phyloP scores from a whole-genome alignment of 176 grass and related monocot genomes.

The Carex kokanica region DNA sequence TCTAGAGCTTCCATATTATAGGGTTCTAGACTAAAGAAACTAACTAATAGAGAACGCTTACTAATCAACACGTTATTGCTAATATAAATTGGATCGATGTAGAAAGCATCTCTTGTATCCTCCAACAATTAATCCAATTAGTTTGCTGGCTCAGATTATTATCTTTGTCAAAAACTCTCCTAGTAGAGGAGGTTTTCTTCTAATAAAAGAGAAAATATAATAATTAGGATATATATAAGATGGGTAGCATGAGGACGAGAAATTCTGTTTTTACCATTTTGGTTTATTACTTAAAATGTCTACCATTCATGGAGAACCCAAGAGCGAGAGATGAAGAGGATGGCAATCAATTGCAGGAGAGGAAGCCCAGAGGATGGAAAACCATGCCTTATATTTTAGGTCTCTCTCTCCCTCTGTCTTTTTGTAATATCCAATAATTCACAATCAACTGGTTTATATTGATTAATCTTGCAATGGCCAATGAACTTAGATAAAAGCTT shows the following conservation, averaged over 20 bases:
- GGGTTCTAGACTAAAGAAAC: too few relatives aligned
- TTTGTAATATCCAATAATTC: too few relatives aligned
- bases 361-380: slow-evolving; percentile 28
- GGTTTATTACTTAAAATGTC: background rate
- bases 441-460: too few relatives aligned
- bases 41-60: too few relatives aligned
- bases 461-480: background rate
- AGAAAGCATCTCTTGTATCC: too few relatives aligned
- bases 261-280: background rate
- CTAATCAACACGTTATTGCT: too few relatives aligned
- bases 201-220: background rate
- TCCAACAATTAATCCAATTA: too few relatives aligned
- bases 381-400: slow-evolving; percentile 21
- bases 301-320: slow-evolving; percentile 17
- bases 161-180: too few relatives aligned
- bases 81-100: too few relatives aligned
- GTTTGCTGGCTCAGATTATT: too few relatives aligned
- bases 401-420: too few relatives aligned
- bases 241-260: background rate
- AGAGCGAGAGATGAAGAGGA: slow-evolving; percentile 24
- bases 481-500: background rate
- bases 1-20: too few relatives aligned
- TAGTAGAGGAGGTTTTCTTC: background rate
- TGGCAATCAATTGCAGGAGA: background rate
- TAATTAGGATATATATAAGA: background rate